A percentile compares a stretch with the other conserved stretches of the same genome.
Evolutionary conservation across 805 yeast genomes (phyloP).

Genomic region (Saturnispora sekii): DNA sequence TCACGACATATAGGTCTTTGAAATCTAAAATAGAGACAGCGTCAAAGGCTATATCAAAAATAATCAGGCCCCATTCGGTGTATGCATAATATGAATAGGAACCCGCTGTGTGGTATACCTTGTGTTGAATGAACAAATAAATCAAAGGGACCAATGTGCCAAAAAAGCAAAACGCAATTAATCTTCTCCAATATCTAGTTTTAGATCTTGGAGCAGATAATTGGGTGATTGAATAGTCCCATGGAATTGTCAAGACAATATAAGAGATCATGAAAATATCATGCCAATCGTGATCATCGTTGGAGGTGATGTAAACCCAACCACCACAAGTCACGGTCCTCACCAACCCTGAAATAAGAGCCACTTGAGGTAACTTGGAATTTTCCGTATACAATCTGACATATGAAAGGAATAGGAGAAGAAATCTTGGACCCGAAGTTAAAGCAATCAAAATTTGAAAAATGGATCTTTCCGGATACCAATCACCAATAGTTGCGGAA

Average conservation of each 20-base stretch:
- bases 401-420: constrained; percentile 45
- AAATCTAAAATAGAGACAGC: constrained; percentile 70
- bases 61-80: constrained; percentile 84
- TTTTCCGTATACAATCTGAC: constrained; percentile 34
- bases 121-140: constrained; percentile 87
- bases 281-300: constrained; percentile 95
- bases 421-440: constrained; percentile 87
- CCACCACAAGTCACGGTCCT: constrained; percentile 97
- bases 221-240: constrained; percentile 60
- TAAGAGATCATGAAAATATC: constrained; percentile 92
- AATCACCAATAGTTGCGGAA: constrained; percentile 92
- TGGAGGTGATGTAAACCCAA: constrained; percentile 95
- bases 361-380: constrained; percentile 31
- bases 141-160: constrained; percentile 69
- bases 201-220: constrained; percentile 37
- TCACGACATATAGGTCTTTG: constrained; percentile 42
- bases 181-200: constrained; percentile 41
- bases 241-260: constrained; percentile 82
- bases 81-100: constrained; percentile 93
- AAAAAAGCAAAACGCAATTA: constrained; percentile 55
- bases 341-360: constrained; percentile 57
- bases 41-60: constrained; percentile 80
- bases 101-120: constrained; percentile 80
- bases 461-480: constrained; percentile 90
- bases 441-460: constrained; percentile 88